Evolutionary conservation across 2,329 filamentous ascomycete genomes (phyloP), one percentile per base, ranked within the genome.

Genomic region (Penicillium sp.): DNA sequence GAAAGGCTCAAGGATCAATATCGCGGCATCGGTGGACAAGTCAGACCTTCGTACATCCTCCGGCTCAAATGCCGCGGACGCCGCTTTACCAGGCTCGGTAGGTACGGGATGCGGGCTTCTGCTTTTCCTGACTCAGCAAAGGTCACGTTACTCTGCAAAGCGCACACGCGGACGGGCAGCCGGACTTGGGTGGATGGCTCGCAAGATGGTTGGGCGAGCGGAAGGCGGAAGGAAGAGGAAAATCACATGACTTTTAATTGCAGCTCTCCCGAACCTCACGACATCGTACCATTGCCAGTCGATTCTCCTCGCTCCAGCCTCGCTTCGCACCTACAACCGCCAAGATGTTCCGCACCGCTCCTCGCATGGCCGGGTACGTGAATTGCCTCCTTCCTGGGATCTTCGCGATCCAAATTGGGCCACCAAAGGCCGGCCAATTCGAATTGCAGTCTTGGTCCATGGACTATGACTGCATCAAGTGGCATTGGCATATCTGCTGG

Each of bases 301-400:
- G 49, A 50, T 53, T 41, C 51, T 53, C 53, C 59, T 53, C 55
- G 55, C 55, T 53, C 52, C 45, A 52, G 53, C 51, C 55, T 49
- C 45, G 54, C 56, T 50, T 51, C 58, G 53, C 54, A 53, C 49
- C 51, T 48, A 41, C 54, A 58, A 61, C 61, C 61, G 61, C 57
- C 62, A 68, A 64, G 56, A 73, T 72, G 62, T 67, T 68, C 59
- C 68, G 67, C 62, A 72, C 70, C 53, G 58, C 62, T 54, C 69
- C 70, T 60, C 66, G 70, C 53, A 57, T 70, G 58, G 69, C 68
- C 55, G 69, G 69, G 70, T 73, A 71, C 45, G 70, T 68, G 28
- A 12, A 39, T 9, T 27, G n/a, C 40, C 12, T 33, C 39, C 47
- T 36, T 37, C 12, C 24, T n/a, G n/a, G 11, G 29, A 13, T 34